phyloP scores from a whole-genome alignment of 257 asterid genomes.

The Asclepias syriaca region DNA sequence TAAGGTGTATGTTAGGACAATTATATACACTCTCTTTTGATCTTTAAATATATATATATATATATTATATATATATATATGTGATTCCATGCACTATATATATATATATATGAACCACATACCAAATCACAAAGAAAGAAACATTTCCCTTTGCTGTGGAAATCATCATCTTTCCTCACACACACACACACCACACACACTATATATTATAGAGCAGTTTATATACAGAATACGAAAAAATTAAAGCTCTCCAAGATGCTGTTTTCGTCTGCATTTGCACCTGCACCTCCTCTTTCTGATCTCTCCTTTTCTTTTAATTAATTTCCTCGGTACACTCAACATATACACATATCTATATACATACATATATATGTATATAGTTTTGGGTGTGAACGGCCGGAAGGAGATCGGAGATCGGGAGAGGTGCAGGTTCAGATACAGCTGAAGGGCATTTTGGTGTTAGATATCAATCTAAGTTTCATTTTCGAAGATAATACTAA shows the following conservation, averaged over 20 bases:
- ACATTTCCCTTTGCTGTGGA: neutral
- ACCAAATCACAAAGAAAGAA: neutral
- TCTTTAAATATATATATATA: neutral
- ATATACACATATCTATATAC: too few species aligned
- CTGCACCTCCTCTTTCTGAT: conserved; percentile 28
- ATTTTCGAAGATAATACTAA: too few species aligned
- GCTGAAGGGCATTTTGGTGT: conserved; percentile 23
- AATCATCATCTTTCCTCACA: neutral
- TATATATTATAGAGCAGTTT: too few species aligned
- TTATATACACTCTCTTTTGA: neutral
- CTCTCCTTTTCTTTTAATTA: neutral
- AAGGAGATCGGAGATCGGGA: conserved; percentile 7
- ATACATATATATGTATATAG: too few species aligned
- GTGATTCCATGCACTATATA: neutral
- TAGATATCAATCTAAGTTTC: too few species aligned
- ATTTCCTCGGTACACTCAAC: too few species aligned
- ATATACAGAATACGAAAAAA: too few species aligned
- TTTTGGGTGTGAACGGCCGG: neutral
- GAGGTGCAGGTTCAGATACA: conserved; percentile 28
- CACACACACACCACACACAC: too few species aligned
- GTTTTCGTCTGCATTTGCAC: conserved; percentile 39
- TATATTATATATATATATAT: neutral
- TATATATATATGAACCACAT: neutral
- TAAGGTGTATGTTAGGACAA: neutral
- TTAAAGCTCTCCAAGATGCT: conserved; percentile 20